Base-by-base conservation (phyloP, 2,329 filamentous ascomycete genomes). In the Nigrograna mackinnonii region DNA sequence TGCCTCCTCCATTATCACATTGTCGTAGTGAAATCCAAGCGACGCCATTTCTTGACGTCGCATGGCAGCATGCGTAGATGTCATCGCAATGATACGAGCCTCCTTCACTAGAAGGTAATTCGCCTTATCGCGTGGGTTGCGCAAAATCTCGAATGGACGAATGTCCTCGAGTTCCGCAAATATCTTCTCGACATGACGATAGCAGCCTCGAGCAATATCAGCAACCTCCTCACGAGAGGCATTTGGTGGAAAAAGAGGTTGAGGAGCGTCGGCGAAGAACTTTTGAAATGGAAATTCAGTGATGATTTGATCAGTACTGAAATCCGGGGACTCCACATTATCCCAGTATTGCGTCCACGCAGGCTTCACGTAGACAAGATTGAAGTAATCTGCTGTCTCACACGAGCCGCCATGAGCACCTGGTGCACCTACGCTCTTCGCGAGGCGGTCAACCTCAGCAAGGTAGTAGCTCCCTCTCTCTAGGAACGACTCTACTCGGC, bases 11-110 rank as follows among this genome's bases (percentile, higher is more conserved):
- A 99, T 96, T 39, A 99, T 80, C 11, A 99, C 87, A 52, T 96
- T 99, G 74, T 97, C 91, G 60, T 99, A 99, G 55, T 90, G 89
- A 71, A 99, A 99, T 13, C 91, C 91, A n/a, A 97, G 79, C 13
- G 82, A 79, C 1, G 90, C 87, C 57, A 99, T 97, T 59, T 97
- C 92, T 50, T 89, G 84, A 49, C 92, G 80, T 47, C 91, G 84
- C 80, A 99, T 99, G 1, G 94, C 94, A 4, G 94, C 95, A 68
- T 99, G 94, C 0, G 95, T 99, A 4, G 91, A 95, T 14, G 94
- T 99, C 95, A 99, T 99, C 44, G 94, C 95, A 52, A 99, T 86
- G 49, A 99, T 94, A 24, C 94, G 86, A n/a, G 95, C 95, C 70
- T 97, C 92, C 59, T 91, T 96, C 5, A 91, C 87, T 22, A 99